Percentiles rank a stretch among this genome's conserved stretches.
Evolutionary conservation across 2,329 filamentous ascomycete species (phyloP).

Genomic region (Ceratocystis alfenasii): DNA sequence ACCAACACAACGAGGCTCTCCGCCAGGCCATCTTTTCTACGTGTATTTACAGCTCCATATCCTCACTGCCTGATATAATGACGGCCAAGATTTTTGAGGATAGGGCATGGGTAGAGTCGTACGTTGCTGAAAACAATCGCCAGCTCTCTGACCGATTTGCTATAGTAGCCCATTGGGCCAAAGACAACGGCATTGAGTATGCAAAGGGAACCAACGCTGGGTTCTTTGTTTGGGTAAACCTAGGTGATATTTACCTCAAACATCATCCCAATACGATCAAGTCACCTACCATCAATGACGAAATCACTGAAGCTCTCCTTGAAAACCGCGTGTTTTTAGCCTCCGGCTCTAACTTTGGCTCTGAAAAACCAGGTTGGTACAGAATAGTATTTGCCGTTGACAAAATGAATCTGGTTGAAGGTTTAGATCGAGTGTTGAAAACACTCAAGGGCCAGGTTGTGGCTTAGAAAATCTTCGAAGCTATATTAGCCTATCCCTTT

Average conservation of each 20-base stretch:
- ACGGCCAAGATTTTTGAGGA: constrained; percentile 36
- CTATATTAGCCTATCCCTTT: neutral
- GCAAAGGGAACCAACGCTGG: constrained; percentile 39
- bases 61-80: constrained; percentile 34
- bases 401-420: constrained; percentile 27
- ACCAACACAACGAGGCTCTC: constrained; percentile 34
- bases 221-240: constrained; percentile 44
- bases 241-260: constrained; percentile 29
- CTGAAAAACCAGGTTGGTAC: constrained; percentile 32
- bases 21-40: constrained; percentile 31
- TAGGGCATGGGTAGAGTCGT: constrained; percentile 33
- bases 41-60: constrained; percentile 35
- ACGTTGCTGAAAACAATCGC: constrained; percentile 34
- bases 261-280: constrained; percentile 21
- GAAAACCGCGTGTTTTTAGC: constrained; percentile 30
- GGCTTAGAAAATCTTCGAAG: neutral
- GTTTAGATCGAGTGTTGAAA: constrained; percentile 20
- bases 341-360: constrained; percentile 30
- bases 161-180: constrained; percentile 31
- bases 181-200: constrained; percentile 34
- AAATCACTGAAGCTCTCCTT: constrained; percentile 28
- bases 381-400: constrained; percentile 32
- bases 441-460: constrained; percentile 13
- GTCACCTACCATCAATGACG: constrained; percentile 25
- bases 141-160: constrained; percentile 33